Evolutionary conservation across 1,284 basidiomycete species (phyloP).

Genomic region (Cryptococcus sp.): DNA sequence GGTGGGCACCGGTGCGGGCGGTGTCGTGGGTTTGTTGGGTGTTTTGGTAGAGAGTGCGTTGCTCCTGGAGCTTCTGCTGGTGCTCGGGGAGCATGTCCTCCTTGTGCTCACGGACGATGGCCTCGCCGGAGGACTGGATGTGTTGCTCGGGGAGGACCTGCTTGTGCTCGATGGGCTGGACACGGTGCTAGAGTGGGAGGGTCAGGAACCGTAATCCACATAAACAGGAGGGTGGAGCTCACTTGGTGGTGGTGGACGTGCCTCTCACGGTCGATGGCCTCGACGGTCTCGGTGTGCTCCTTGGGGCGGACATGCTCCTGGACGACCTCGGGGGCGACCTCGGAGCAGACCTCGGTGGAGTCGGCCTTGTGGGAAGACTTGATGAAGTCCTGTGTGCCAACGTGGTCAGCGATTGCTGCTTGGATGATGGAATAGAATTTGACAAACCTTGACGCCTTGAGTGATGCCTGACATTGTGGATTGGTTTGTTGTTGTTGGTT

Average conservation of each 20-base stretch:
- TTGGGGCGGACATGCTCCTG: slow-evolving; percentile 46
- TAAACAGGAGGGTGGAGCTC: slow-evolving; percentile 7
- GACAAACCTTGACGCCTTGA: slow-evolving; percentile 34
- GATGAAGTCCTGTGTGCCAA: slow-evolving; percentile 12
- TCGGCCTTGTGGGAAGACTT: slow-evolving; percentile 37
- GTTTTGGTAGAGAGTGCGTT: slow-evolving; percentile 40
- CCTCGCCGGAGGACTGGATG: slow-evolving; percentile 36
- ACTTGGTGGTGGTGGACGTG: slow-evolving; percentile 50
- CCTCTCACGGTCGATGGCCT: slow-evolving; percentile 50
- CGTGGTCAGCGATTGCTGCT: background rate
- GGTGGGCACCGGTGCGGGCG: slow-evolving; percentile 31
- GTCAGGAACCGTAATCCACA: slow-evolving; percentile 6
- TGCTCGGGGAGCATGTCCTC: slow-evolving; percentile 52
- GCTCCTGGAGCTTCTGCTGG: slow-evolving; percentile 48
- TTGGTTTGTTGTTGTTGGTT: slow-evolving; percentile 16
- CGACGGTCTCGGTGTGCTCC: slow-evolving; percentile 44
- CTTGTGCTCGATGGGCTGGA: slow-evolving; percentile 49
- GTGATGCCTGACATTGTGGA: slow-evolving; percentile 35
- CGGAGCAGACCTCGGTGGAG: slow-evolving; percentile 51
- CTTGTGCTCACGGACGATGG: slow-evolving; percentile 47
- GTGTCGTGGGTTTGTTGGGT: slow-evolving; percentile 31
- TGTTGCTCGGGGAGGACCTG: slow-evolving; percentile 45
- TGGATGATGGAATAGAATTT: slow-evolving; percentile 19
- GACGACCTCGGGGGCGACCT: slow-evolving; percentile 47
- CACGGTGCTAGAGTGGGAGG: slow-evolving; percentile 42